Conservation (phyloP, 768 basidiomycete genomes). For the Phaffia australis region DNA sequence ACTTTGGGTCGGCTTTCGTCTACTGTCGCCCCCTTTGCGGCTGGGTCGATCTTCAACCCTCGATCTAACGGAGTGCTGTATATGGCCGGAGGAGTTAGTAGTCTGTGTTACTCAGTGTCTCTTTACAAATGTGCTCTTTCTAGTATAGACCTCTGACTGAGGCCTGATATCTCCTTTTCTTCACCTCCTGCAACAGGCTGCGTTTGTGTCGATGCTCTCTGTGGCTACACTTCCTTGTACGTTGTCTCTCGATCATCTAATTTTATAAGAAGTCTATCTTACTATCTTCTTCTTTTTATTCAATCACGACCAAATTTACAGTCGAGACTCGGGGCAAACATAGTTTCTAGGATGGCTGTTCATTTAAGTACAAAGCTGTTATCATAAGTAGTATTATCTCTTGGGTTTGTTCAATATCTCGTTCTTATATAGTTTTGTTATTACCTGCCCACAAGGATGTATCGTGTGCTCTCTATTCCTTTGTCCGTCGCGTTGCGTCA, state of each 20-base stretch:
- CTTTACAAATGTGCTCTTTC: too few relatives aligned
- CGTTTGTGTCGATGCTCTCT: slow-evolving; percentile 35
- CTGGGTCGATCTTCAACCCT: slow-evolving; percentile 22
- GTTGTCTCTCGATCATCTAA: too few relatives aligned
- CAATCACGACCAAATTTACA: slow-evolving; percentile 34
- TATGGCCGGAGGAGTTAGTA: slow-evolving; percentile 7
- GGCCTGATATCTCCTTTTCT: slow-evolving; percentile 23
- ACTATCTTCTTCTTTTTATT: too few relatives aligned
- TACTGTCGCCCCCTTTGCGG: slow-evolving; percentile 37
- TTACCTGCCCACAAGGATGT: too few relatives aligned
- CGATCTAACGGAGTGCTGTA: slow-evolving; percentile 4
- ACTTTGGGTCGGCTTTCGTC: slow-evolving; percentile 33
- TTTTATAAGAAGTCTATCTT: too few relatives aligned
- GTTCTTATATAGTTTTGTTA: too few relatives aligned
- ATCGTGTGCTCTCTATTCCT: too few relatives aligned
- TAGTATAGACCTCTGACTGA: background rate
- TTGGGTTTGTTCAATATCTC: too few relatives aligned
- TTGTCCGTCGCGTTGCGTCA: too few relatives aligned
- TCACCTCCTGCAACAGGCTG: slow-evolving; percentile 29
- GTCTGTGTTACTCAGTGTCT: background rate
- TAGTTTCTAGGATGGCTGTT: slow-evolving; percentile 32
- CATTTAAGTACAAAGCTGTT: background rate
- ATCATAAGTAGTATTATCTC: too few relatives aligned
- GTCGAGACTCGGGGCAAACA: slow-evolving; percentile 37
- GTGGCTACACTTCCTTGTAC: slow-evolving; percentile 27